Evolutionary conservation across 2,329 filamentous ascomycete genomes (phyloP).

Genomic region (Ceratocystis cacaofunesta): DNA sequence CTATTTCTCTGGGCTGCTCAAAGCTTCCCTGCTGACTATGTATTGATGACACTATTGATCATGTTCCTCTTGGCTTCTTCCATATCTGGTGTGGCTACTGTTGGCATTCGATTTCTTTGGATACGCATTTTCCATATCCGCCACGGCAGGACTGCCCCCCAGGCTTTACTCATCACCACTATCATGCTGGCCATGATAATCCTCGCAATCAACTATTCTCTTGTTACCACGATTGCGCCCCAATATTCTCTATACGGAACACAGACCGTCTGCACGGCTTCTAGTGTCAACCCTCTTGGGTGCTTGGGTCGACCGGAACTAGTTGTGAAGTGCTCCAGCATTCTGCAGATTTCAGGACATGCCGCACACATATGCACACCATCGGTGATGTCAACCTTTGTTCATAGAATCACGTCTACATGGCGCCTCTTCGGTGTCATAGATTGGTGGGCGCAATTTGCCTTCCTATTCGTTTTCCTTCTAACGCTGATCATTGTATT

Average conservation of each 20-base stretch:
- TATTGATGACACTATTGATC: slow-evolving; percentile 71
- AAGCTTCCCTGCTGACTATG: slow-evolving; percentile 82
- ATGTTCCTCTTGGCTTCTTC: slow-evolving; percentile 81
- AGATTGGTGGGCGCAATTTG: slow-evolving; percentile 95
- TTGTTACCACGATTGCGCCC: slow-evolving; percentile 87
- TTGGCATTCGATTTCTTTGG: slow-evolving; percentile 95
- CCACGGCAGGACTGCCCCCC: slow-evolving; percentile 75
- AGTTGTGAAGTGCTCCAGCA: slow-evolving; percentile 70
- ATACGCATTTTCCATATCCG: slow-evolving; percentile 82
- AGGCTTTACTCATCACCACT: slow-evolving; percentile 80
- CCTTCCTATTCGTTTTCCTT: slow-evolving; percentile 70
- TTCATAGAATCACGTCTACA: slow-evolving; percentile 83
- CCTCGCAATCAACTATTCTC: slow-evolving; percentile 79
- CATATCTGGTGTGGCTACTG: slow-evolving; percentile 67
- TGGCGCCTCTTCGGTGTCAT: slow-evolving; percentile 89
- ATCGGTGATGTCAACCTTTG: slow-evolving; percentile 76
- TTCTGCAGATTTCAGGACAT: slow-evolving; percentile 46
- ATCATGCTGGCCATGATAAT: slow-evolving; percentile 82
- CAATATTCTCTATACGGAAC: slow-evolving; percentile 91
- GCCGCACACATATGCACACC: slow-evolving; percentile 77
- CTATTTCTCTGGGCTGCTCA: slow-evolving; percentile 66
- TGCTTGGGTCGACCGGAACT: slow-evolving; percentile 57
- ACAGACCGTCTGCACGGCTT: slow-evolving; percentile 79
- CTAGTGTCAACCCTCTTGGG: slow-evolving; percentile 50
- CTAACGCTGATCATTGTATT: slow-evolving; percentile 66